A percentile compares a stretch with the other conserved stretches of the same genome.
phyloP scores from a whole-genome alignment of 192 early-diverging fungal genomes.

The Radiomyces spectabilis region DNA sequence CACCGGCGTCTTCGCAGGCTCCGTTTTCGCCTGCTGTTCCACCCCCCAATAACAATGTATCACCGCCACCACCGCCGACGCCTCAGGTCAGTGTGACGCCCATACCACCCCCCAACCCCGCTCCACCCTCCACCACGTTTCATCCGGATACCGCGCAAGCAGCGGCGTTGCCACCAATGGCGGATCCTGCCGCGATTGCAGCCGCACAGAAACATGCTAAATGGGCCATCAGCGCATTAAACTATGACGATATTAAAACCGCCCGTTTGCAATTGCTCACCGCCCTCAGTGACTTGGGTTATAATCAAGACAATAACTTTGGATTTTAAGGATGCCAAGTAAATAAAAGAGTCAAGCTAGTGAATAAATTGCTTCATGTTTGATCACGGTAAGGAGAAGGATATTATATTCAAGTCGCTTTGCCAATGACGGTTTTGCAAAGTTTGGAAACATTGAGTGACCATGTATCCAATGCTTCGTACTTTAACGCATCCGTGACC shows the following conservation, averaged over 20 bases:
- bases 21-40: not conserved
- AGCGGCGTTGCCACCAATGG: not conserved
- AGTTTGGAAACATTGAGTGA: conserved; percentile 53
- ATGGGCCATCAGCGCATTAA: conserved; percentile 89
- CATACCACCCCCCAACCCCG: conserved; percentile 11
- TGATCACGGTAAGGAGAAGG: too few relatives aligned
- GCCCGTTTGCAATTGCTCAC: conserved; percentile 73
- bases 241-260: conserved; percentile 88
- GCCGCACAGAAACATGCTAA: conserved; percentile 81
- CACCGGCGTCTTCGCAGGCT: too few relatives aligned
- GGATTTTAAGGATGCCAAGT: conserved; percentile 6
- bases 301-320: conserved; percentile 23
- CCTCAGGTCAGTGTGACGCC: not conserved
- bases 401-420: too few relatives aligned
- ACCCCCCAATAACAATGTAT: not conserved
- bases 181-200: conserved; percentile 49
- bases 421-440: conserved; percentile 52
- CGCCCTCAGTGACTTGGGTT: conserved; percentile 43
- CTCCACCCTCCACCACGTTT: conserved; percentile 6
- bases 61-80: conserved; percentile 6
- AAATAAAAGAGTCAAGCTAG: not conserved
- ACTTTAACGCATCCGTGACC: conserved; percentile 51
- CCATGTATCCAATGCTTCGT: conserved; percentile 69
- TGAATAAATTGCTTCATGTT: too few relatives aligned
- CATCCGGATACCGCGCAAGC: not conserved